These are phyloP conservation scores for Colletotrichum tropicale DNA, from an alignment of 2,329 filamentous ascomycete genomes.

Conservation along the genomic window DNA sequence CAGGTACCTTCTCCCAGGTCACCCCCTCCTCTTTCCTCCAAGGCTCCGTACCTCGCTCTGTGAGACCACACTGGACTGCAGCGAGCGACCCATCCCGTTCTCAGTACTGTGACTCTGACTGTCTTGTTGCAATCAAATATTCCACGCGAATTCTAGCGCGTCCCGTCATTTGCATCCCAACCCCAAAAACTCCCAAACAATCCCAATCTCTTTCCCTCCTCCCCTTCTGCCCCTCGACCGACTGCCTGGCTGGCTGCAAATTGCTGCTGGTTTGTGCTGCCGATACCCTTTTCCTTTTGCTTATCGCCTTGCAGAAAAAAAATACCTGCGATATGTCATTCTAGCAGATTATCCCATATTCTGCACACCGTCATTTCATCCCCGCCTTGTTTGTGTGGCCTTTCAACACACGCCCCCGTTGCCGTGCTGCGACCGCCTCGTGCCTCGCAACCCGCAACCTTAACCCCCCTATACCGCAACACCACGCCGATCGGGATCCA, in stretches of 20 bases:
- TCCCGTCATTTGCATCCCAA: slow-evolving; percentile 18
- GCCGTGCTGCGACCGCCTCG: slow-evolving; percentile 19
- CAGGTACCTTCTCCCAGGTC: background rate
- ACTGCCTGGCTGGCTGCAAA: slow-evolving; percentile 17
- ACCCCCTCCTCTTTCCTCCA: background rate
- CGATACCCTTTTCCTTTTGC: background rate
- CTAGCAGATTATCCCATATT: slow-evolving; percentile 13
- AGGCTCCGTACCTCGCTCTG: background rate
- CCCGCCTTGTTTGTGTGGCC: slow-evolving; percentile 19
- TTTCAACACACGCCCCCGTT: slow-evolving; percentile 12
- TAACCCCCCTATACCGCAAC: background rate
- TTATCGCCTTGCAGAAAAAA: background rate
- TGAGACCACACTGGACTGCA: background rate
- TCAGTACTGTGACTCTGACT: background rate
- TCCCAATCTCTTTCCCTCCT: background rate
- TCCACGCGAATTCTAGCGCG: slow-evolving; percentile 22
- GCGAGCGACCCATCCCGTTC: background rate
- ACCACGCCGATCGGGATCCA: slow-evolving; percentile 6
- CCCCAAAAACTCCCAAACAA: slow-evolving; percentile 8
- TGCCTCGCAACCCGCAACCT: slow-evolving; percentile 10
- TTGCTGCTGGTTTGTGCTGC: slow-evolving; percentile 18
- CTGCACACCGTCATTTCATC: slow-evolving; percentile 22
- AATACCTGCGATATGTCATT: slow-evolving; percentile 21
- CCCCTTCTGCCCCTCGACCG: background rate
- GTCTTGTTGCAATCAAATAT: slow-evolving; percentile 11